Evolutionary conservation across 1,284 basidiomycete species (phyloP).

Genomic region (Coriolopsis trogii): DNA sequence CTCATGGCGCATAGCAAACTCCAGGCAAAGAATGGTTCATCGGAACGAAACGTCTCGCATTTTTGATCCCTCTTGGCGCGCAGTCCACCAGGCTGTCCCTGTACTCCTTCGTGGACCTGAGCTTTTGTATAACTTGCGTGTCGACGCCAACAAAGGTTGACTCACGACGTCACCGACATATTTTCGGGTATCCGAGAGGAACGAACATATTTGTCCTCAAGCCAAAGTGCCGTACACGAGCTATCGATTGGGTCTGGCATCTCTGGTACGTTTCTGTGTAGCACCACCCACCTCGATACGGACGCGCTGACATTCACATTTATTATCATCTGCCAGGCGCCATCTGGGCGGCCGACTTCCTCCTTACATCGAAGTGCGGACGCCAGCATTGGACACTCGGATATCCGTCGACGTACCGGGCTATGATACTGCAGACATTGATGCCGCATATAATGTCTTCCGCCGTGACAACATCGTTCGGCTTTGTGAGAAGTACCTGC

Average conservation of each 20-base stretch:
- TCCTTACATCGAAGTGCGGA: constrained; percentile 46
- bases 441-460: constrained; percentile 50
- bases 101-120: constrained; percentile 81
- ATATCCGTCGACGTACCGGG: constrained; percentile 68
- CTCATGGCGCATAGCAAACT: constrained; percentile 45
- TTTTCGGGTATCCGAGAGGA: constrained; percentile 58
- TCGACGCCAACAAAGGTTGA: constrained; percentile 49
- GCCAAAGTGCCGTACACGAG: constrained; percentile 67
- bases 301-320: neutral
- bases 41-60: constrained; percentile 71
- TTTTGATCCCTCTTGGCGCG: constrained; percentile 66
- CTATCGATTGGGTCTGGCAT: constrained; percentile 84
- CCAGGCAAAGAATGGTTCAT: constrained; percentile 63
- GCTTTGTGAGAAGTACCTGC: constrained; percentile 58
- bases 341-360: constrained; percentile 55
- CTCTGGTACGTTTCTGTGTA: constrained; percentile 57
- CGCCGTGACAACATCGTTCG: constrained; percentile 60
- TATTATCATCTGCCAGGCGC: constrained; percentile 48
- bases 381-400: constrained; percentile 54
- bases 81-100: constrained; percentile 68
- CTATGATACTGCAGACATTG: constrained; percentile 37
- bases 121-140: constrained; percentile 75
- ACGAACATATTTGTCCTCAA: constrained; percentile 83
- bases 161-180: constrained; percentile 44
- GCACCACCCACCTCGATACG: neutral